A percentile compares a stretch with the other conserved stretches of the same genome.
These are phyloP conservation scores for Sugiyamaella xylanicola DNA, from an alignment of 1,139 yeast genomes.

Conservation along the genomic window DNA sequence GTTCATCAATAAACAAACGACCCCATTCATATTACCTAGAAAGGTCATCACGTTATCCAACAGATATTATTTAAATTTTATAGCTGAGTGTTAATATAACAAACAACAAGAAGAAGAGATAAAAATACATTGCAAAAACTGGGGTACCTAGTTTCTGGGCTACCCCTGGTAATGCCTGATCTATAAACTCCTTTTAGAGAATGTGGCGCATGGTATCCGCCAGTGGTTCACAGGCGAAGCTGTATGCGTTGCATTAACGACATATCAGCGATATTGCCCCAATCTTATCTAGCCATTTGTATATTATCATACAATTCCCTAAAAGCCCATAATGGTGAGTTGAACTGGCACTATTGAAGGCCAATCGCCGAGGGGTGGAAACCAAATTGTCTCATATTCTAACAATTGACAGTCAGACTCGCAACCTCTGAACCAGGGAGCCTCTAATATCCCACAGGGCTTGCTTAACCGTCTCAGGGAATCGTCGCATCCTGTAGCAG, in stretches of 20 bases:
- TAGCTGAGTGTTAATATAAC: no score
- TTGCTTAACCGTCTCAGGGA: conserved; percentile 50
- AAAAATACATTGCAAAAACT: no score
- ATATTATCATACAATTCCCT: background rate
- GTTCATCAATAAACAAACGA: no score
- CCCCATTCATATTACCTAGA: no score
- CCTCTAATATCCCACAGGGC: conserved; percentile 26
- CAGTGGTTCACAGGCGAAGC: background rate
- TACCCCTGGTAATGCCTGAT: background rate
- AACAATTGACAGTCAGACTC: conserved; percentile 9
- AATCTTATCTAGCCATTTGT: background rate
- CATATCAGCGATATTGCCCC: background rate
- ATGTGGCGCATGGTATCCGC: background rate
- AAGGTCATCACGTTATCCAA: no score
- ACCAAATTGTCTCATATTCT: background rate
- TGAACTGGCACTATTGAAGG: no score
- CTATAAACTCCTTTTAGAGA: background rate
- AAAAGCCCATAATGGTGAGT: background rate
- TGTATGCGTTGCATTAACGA: background rate
- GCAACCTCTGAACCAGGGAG: conserved; percentile 17
- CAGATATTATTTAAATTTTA: no score
- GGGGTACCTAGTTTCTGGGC: no score
- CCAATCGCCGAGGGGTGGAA: background rate
- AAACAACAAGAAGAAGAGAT: no score
- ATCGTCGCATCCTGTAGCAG: conserved; percentile 83